Evolutionary conservation across 345 rosid species (phyloP).

Genomic region (Pistacia vera): DNA sequence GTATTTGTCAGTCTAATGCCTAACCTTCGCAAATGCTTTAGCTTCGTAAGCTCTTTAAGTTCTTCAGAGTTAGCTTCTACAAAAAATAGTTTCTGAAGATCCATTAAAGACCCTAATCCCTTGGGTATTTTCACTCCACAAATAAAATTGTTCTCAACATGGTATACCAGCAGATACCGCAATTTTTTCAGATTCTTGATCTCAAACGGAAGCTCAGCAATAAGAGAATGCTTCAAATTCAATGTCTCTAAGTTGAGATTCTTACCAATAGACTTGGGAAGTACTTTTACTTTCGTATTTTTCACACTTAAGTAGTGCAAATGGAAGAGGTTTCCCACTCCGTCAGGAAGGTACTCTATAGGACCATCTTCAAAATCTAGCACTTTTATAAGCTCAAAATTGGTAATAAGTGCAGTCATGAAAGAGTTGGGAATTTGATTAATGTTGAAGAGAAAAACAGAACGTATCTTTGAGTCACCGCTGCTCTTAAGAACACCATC

Average conservation of each 20-base stretch:
- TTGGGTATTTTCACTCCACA: background rate
- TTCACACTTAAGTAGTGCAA: conserved; percentile 6
- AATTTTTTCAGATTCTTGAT: background rate
- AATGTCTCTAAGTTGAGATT: background rate
- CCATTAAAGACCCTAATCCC: background rate
- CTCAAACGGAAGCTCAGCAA: background rate
- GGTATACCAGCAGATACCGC: background rate
- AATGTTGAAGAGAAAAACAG: conserved; percentile 13
- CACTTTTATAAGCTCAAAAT: conserved; percentile 4
- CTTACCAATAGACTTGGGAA: conserved; percentile 6
- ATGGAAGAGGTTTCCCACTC: background rate
- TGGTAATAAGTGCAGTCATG: background rate
- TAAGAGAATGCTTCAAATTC: background rate
- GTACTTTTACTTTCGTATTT: background rate
- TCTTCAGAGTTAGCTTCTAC: background rate
- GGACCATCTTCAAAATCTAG: conserved; percentile 9
- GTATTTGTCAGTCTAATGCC: conserved; percentile 5
- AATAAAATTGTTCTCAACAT: background rate
- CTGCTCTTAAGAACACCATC: background rate
- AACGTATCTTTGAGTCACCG: conserved; percentile 9
- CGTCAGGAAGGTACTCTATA: background rate
- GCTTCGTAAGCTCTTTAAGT: background rate
- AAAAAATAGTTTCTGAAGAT: background rate
- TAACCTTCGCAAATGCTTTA: conserved; percentile 14
- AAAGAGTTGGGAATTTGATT: background rate